Evolutionary conservation across 1,284 basidiomycete species (phyloP).

Genomic region (Trichosporon asahii): DNA sequence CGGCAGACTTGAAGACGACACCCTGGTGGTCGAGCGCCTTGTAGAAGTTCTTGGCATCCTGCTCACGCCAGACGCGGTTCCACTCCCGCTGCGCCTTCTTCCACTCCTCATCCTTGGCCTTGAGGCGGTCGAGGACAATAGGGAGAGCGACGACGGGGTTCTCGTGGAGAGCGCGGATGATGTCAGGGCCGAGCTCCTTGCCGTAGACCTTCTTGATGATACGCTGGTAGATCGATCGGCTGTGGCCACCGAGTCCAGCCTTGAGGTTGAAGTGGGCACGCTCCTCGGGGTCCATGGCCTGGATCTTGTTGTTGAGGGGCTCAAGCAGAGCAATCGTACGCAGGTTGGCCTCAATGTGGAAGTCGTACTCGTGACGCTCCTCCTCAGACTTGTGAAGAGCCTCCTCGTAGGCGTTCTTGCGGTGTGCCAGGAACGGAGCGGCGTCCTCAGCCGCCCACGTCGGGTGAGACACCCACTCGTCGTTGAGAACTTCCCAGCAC

Average conservation of each 20-base stretch:
- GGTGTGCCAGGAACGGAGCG: constrained; percentile 87
- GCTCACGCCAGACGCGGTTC: constrained; percentile 95
- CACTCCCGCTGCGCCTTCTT: constrained; percentile 89
- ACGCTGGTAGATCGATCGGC: constrained; percentile 85
- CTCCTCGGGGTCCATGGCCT: constrained; percentile 86
- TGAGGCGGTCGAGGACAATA: constrained; percentile 84
- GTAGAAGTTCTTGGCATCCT: constrained; percentile 96
- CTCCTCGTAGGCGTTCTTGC: constrained; percentile 96
- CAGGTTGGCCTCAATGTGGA: constrained; percentile 86
- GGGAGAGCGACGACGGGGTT: constrained; percentile 86
- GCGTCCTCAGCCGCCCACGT: constrained; percentile 96
- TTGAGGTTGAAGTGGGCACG: constrained; percentile 77
- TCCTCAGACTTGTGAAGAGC: constrained; percentile 95
- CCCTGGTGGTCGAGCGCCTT: constrained; percentile 96
- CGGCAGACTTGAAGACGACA: constrained; percentile 87
- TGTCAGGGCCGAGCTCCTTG: constrained; percentile 67
- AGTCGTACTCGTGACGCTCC: constrained; percentile 97
- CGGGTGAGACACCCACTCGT: constrained; percentile 94
- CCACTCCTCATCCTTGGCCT: constrained; percentile 98
- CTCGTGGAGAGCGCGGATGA: constrained; percentile 88
- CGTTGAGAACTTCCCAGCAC: constrained; percentile 94
- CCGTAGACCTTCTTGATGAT: constrained; percentile 96
- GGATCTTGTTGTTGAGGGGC: constrained; percentile 79
- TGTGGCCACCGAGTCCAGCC: constrained; percentile 82
- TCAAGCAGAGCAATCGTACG: constrained; percentile 91